Conservation (phyloP, 805 yeast genomes). For the Cyberlindnera mrakii region DNA sequence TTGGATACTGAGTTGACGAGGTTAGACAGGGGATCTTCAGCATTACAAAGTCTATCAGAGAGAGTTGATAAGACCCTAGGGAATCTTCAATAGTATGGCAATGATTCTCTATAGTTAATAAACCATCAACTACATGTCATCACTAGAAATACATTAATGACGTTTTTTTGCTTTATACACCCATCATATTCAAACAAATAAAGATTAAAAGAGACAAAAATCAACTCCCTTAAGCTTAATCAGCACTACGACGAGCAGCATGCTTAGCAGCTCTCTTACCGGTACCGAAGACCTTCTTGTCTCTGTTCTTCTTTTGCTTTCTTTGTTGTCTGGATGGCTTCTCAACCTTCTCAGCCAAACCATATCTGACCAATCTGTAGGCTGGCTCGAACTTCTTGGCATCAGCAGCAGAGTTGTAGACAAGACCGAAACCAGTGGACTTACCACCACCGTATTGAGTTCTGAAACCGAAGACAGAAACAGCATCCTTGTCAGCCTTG, state of each 20-base stretch:
- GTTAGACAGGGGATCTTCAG: constrained; percentile 8
- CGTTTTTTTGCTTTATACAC: constrained; percentile 5
- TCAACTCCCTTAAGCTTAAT: constrained; percentile 33
- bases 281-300: constrained; percentile 98
- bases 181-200: constrained; percentile 2
- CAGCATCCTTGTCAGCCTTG: constrained; percentile 90
- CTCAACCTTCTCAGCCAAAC: constrained; percentile 93
- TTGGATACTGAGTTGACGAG: constrained; percentile 12
- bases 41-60: constrained; percentile 6
- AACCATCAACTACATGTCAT: background rate
- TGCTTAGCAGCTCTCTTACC: constrained; percentile 90
- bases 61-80: constrained; percentile 8
- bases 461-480: constrained; percentile 98
- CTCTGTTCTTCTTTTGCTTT: constrained; percentile 99
- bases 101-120: background rate
- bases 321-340: constrained; percentile 99
- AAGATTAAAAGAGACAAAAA: constrained; percentile 1
- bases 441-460: constrained; percentile 99
- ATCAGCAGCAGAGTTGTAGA: constrained; percentile 96
- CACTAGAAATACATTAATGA: constrained; percentile 5
- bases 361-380: constrained; percentile 99
- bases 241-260: constrained; percentile 86
- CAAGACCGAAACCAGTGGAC: constrained; percentile 98
- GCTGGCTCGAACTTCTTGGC: constrained; percentile 98
- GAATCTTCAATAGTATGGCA: background rate